Evolutionary conservation across 305 asterid genomes (phyloP).

Genomic region (Fraxinus ornus): DNA sequence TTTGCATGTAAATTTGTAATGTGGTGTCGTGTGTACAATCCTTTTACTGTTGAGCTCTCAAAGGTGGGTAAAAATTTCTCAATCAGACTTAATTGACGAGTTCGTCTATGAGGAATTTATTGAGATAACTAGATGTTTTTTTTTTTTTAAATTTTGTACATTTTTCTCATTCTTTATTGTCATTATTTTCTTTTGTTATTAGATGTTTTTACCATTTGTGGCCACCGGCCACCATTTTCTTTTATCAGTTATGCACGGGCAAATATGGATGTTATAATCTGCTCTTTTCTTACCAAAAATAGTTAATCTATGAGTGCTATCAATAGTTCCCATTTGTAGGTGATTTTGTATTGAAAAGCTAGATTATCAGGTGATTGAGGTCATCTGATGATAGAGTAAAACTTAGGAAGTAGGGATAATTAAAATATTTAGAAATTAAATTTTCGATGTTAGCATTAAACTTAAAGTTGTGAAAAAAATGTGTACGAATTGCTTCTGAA

Average conservation of each 20-base stretch:
- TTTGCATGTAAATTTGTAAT: background rate
- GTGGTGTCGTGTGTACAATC: background rate
- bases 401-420: background rate
- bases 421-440: background rate
- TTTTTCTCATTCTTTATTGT: background rate
- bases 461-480: background rate
- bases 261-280: background rate
- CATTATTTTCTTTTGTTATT: background rate
- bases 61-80: background rate
- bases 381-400: background rate
- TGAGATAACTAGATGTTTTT: background rate
- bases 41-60: background rate
- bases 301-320: background rate
- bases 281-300: background rate
- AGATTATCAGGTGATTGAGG: background rate
- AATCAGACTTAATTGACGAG: background rate
- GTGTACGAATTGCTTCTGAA: background rate
- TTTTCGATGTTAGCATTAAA: background rate
- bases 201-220: background rate
- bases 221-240: background rate
- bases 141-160: background rate
- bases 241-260: background rate
- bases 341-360: background rate
- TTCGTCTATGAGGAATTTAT: background rate
- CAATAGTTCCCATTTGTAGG: background rate